phyloP scores from a whole-genome alignment of 192 early-diverging fungal genomes.

The Chytriomyces sp. region DNA sequence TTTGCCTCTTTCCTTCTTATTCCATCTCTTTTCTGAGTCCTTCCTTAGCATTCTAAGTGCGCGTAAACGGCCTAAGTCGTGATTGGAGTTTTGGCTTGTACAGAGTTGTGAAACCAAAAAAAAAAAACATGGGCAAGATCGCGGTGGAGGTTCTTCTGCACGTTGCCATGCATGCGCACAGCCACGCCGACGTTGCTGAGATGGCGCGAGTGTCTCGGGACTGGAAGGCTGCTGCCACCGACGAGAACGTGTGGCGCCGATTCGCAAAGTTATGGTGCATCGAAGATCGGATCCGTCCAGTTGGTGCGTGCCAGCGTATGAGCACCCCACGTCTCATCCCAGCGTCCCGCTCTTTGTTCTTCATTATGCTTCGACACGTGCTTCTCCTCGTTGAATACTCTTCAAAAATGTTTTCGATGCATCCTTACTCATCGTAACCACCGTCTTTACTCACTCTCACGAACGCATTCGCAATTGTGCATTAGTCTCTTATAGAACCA shows the following conservation, averaged over 20 bases:
- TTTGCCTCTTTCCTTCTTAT: background rate
- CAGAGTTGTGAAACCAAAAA: background rate
- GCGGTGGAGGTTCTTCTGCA: constrained; percentile 1
- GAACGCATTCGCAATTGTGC: too few relatives aligned
- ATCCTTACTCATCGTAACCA: too few relatives aligned
- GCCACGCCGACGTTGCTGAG: background rate
- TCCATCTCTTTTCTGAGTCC: background rate
- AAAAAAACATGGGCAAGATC: background rate
- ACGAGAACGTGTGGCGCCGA: constrained; percentile 7
- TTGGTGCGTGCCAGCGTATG: background rate
- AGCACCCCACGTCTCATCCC: background rate
- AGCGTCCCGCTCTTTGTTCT: background rate
- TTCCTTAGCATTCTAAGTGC: background rate
- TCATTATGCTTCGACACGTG: background rate
- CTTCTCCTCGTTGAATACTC: background rate
- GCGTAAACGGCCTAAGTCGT: background rate
- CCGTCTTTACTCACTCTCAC: too few relatives aligned
- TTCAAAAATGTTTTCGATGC: too few relatives aligned
- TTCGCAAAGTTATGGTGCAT: background rate
- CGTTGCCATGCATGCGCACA: background rate
- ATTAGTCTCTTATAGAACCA: too few relatives aligned
- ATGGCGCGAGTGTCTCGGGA: background rate
- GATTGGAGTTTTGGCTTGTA: too few relatives aligned
- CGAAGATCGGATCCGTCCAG: background rate
- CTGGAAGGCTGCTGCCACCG: background rate